Evolutionary conservation across 2,329 filamentous ascomycete species (phyloP), one percentile per base, ranked within the genome.

Genomic region (Calonectria crousiana): DNA sequence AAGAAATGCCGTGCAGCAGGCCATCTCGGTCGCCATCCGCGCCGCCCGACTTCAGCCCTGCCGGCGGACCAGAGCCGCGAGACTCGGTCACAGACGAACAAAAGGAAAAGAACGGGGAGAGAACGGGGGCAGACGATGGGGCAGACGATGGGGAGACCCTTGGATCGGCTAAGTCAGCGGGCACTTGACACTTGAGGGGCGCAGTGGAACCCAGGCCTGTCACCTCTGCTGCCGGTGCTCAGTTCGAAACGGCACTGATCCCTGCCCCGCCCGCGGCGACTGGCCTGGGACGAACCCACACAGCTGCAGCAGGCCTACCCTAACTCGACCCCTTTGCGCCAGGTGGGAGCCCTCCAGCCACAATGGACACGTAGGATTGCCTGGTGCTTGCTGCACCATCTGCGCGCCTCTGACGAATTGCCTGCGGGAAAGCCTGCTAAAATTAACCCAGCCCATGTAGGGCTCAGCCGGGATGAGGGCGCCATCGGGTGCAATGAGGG

Each of bases 311-410:
- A 36, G 56, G 56, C 56, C 34, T 28, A 60, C 56, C 56, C 56
- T 38, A 60, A 60, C 56, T 23, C 13, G 16, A 16, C 30, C 56
- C 56, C n/a, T 38, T 38, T 36, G 56, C 26, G 20, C 53, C 32
- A 36, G 30, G 20, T 38, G 10, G 23, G 32, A 44, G 30, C 56
- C 56, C 34, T 62, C 56, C 56, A 62, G 56, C 56, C 34, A 62
- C 56, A 41, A 62, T 62, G 56, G 36, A 62, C 56, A 62, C 56
- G 56, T 62, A 62, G 56, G 56, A 62, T 23, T 28, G 56, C 56
- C 56, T 26, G 34, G 56, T 36, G 34, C n/a, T 60, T 6, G 56
- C 56, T 38, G 56, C 56, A 60, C 32, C 52, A 14, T 16, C 56
- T 62, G 56, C 56, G 20, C 38, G 56, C 56, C 56, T 41, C 56